Percentiles rank a stretch among this genome's conserved stretches.
phyloP scores from a whole-genome alignment of 768 basidiomycete species.

The Tulasnella sp. region DNA sequence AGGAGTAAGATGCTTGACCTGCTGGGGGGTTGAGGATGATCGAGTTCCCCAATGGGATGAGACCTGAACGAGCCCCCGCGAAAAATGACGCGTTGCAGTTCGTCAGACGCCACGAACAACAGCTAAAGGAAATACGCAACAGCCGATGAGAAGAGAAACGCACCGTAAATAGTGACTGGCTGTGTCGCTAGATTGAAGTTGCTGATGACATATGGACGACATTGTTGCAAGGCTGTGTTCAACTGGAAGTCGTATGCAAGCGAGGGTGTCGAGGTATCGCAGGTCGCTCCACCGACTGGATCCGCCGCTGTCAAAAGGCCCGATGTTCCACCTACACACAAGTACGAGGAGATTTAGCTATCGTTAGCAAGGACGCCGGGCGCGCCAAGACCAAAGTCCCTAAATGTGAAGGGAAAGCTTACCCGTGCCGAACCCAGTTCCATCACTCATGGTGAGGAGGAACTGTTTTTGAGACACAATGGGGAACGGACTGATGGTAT shows the following conservation, averaged over 20 bases:
- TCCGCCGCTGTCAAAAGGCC: conserved; percentile 22
- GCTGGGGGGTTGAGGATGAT: conserved; percentile 23
- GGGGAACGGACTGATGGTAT: conserved; percentile 9
- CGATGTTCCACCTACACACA: conserved; percentile 25
- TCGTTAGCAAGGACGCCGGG: neutral
- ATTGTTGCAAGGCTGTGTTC: conserved; percentile 27
- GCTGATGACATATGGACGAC: conserved; percentile 18
- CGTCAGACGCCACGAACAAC: conserved; percentile 3
- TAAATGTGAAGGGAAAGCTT: neutral
- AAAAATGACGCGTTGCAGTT: neutral
- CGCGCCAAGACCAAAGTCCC: neutral
- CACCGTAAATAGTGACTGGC: conserved; percentile 16
- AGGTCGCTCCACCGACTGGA: conserved; percentile 23
- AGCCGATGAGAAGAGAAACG: too few relatives aligned
- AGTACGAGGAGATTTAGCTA: neutral
- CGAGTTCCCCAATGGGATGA: conserved; percentile 22
- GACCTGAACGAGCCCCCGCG: neutral
- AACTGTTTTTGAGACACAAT: conserved; percentile 24
- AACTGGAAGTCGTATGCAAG: conserved; percentile 18
- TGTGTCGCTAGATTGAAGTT: conserved; percentile 17
- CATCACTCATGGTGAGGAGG: conserved; percentile 28
- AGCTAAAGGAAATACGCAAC: too few relatives aligned
- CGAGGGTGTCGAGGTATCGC: conserved; percentile 9
- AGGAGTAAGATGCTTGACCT: conserved; percentile 8
- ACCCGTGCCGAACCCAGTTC: conserved; percentile 26